These are phyloP conservation scores for Polygonum maritimum DNA, from an alignment of 148 eudicot genomes.

Conservation along the genomic window DNA sequence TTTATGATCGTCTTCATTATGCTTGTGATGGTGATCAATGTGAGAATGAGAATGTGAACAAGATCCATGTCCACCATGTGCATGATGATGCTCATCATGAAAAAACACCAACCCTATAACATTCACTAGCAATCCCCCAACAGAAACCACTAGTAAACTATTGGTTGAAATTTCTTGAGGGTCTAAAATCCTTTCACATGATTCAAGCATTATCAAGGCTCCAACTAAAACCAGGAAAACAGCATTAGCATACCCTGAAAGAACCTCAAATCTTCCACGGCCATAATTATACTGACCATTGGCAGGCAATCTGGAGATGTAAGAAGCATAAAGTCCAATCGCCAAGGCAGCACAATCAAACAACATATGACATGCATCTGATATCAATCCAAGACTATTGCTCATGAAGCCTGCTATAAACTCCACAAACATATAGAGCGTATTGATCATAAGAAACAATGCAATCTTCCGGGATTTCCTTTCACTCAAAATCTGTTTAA, in stretches of 20 bases:
- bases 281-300: slow-evolving; percentile 83
- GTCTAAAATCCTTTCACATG: slow-evolving; percentile 87
- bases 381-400: slow-evolving; percentile 93
- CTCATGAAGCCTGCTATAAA: slow-evolving; percentile 95
- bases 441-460: slow-evolving; percentile 86
- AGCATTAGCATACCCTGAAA: slow-evolving; percentile 95
- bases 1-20: slow-evolving; percentile 12
- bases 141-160: slow-evolving; percentile 72
- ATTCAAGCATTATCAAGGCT: slow-evolving; percentile 81
- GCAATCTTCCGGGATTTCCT: slow-evolving; percentile 98
- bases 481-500: slow-evolving; percentile 77
- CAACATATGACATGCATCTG: slow-evolving; percentile 98
- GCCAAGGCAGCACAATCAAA: slow-evolving; percentile 98
- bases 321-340: slow-evolving; percentile 91
- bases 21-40: slow-evolving; percentile 20
- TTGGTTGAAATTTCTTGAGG: slow-evolving; percentile 91
- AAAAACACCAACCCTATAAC: slow-evolving; percentile 82
- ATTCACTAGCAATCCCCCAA: slow-evolving; percentile 89
- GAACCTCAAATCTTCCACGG: slow-evolving; percentile 95
- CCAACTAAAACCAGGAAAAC: slow-evolving; percentile 94
- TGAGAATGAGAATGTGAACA: slow-evolving; percentile 65
- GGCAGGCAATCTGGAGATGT: slow-evolving; percentile 86
- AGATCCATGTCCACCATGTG: slow-evolving; percentile 75
- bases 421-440: slow-evolving; percentile 91
- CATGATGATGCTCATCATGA: slow-evolving; percentile 99